These are phyloP conservation scores for Echria macrotheca DNA, from an alignment of 495 filamentous ascomycete species.

Conservation along the genomic window DNA sequence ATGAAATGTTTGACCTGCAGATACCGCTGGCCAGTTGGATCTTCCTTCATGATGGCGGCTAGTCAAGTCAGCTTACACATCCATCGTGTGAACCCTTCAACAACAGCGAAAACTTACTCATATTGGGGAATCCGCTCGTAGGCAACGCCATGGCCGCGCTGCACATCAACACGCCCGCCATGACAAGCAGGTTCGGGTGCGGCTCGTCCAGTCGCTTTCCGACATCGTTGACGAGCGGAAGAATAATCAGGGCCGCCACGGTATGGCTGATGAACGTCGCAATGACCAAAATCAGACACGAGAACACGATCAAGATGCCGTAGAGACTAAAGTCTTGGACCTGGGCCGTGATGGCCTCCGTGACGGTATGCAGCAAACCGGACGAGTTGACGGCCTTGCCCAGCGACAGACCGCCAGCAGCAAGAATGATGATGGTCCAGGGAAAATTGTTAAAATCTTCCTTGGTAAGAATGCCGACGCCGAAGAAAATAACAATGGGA, in stretches of 20 bases:
- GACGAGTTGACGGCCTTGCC: conserved; percentile 93
- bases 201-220: conserved; percentile 79
- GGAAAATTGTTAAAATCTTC: conserved; percentile 99
- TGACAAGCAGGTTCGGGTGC: conserved; percentile 91
- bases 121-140: conserved; percentile 96
- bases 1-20: conserved; percentile 92
- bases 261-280: conserved; percentile 98
- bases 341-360: conserved; percentile 60
- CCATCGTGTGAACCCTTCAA: neutral
- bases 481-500: conserved; percentile 92
- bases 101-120: conserved; percentile 65
- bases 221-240: conserved; percentile 83
- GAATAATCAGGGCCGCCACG: conserved; percentile 89
- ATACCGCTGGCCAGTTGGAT: conserved; percentile 84
- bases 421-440: conserved; percentile 99
- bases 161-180: conserved; percentile 65
- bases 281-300: conserved; percentile 78
- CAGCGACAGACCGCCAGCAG: conserved; percentile 85
- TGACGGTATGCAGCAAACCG: conserved; percentile 86
- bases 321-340: conserved; percentile 83
- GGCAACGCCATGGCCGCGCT: conserved; percentile 80
- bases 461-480: conserved; percentile 94
- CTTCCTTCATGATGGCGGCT: conserved; percentile 99
- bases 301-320: conserved; percentile 80
- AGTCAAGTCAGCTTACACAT: neutral